Evolutionary conservation across 2,329 filamentous ascomycete genomes (phyloP).

Genomic region (Fusarium torreyae): DNA sequence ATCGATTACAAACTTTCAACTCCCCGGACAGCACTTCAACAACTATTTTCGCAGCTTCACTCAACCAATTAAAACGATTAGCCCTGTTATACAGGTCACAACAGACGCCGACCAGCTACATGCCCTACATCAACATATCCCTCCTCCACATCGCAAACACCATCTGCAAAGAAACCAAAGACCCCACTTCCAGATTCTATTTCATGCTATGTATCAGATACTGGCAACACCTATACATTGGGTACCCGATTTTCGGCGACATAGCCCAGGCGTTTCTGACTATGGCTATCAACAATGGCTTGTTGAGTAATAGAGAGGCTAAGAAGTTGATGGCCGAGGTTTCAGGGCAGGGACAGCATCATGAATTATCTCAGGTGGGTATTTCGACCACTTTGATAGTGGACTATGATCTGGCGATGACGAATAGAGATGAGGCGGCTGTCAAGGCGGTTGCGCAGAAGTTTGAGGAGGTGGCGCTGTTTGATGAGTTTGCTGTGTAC

Average conservation of each 20-base stretch:
- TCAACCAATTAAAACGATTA: not conserved
- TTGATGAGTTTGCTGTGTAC: conserved; percentile 24
- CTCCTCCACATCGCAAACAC: conserved; percentile 15
- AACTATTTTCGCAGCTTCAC: conserved; percentile 6
- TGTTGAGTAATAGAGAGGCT: not conserved
- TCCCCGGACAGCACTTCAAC: not conserved
- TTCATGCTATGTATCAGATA: not conserved
- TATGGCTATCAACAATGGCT: conserved; percentile 5
- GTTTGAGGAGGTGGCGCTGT: conserved; percentile 19
- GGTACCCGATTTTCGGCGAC: not conserved
- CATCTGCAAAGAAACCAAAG: not conserved
- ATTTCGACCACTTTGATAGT: conserved; percentile 11
- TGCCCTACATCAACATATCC: conserved; percentile 20
- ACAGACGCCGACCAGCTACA: not conserved
- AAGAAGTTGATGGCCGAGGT: not conserved
- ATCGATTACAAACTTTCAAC: not conserved
- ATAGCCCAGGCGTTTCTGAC: conserved; percentile 1
- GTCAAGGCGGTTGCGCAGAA: conserved; percentile 14
- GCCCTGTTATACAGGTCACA: not conserved
- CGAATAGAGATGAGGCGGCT: not conserved
- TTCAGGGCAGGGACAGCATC: not conserved
- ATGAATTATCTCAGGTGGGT: not conserved
- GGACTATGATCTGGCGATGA: conserved; percentile 1
- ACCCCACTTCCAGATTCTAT: not conserved
- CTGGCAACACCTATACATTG: conserved; percentile 9